phyloP scores from a whole-genome alignment of 2,329 filamentous ascomycete species.

The Claviceps lovelessii region DNA sequence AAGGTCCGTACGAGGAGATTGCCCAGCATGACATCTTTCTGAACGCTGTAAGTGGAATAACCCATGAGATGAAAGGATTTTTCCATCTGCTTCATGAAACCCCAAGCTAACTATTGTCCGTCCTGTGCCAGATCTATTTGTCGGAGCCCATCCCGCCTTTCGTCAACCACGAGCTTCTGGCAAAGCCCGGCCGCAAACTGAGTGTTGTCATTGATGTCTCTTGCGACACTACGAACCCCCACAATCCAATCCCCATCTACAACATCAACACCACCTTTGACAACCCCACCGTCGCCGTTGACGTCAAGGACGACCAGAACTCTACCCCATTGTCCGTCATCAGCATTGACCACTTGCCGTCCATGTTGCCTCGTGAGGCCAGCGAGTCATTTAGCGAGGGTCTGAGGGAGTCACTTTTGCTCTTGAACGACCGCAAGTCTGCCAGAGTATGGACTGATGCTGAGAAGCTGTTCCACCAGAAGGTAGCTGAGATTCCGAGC shows the following conservation, averaged over 20 bases:
- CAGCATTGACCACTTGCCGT: constrained; percentile 74
- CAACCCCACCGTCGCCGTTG: constrained; percentile 69
- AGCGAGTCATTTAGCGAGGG: constrained; percentile 36
- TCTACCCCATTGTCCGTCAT: constrained; percentile 52
- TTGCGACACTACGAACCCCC: constrained; percentile 41
- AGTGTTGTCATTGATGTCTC: constrained; percentile 69
- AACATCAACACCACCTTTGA: constrained; percentile 72
- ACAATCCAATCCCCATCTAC: constrained; percentile 68
- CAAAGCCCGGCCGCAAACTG: constrained; percentile 51
- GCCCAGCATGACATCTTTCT: constrained; percentile 43
- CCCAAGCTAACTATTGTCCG: not conserved
- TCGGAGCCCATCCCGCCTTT: constrained; percentile 46
- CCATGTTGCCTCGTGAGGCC: constrained; percentile 71
- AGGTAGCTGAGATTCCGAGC: constrained; percentile 3
- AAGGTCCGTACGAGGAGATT: constrained; percentile 69
- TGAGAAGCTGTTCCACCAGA: constrained; percentile 3
- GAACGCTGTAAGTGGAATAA: constrained; percentile 33
- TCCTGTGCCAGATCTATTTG: constrained; percentile 5
- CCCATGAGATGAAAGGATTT: too few species aligned
- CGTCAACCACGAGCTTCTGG: constrained; percentile 55
- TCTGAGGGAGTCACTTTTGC: constrained; percentile 1
- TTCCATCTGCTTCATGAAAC: too few species aligned
- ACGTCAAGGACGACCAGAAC: constrained; percentile 42
- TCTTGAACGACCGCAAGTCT: constrained; percentile 2
- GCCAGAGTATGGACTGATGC: constrained; percentile 5